Percentiles rank a stretch among this genome's conserved stretches.
Conservation (phyloP, 1,284 basidiomycete species). For the Agaricales sp. region DNA sequence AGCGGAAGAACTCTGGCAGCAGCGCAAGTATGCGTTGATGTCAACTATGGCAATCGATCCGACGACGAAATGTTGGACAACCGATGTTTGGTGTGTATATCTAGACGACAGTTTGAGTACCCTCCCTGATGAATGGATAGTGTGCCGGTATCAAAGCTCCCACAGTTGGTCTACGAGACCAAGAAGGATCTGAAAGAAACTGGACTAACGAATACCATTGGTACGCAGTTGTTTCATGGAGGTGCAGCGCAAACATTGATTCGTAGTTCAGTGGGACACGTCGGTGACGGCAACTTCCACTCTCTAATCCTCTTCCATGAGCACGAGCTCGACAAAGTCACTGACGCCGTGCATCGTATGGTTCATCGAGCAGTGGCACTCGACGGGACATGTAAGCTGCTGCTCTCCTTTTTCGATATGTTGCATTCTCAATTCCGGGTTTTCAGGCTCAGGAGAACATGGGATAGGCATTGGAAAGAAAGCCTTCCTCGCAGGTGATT, state of each 20-base stretch:
- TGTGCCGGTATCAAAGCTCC: constrained; percentile 68
- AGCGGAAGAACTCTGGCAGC: constrained; percentile 79
- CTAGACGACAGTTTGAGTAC: not conserved
- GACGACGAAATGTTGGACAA: constrained; percentile 69
- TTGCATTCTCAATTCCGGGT: constrained; percentile 6
- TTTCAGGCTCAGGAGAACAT: constrained; percentile 41
- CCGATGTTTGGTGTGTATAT: constrained; percentile 63
- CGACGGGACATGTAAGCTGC: constrained; percentile 7
- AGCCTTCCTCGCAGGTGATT: constrained; percentile 38
- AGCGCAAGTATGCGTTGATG: constrained; percentile 78
- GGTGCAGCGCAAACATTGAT: too few species aligned
- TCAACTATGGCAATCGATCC: constrained; percentile 59
- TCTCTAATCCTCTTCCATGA: constrained; percentile 34
- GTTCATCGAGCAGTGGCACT: constrained; percentile 5
- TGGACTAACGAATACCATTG: constrained; percentile 61
- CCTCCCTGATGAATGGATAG: constrained; percentile 30
- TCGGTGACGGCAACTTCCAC: constrained; percentile 35
- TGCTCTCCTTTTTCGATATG: not conserved
- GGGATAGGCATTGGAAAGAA: constrained; percentile 75
- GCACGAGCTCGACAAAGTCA: constrained; percentile 2
- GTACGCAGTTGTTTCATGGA: constrained; percentile 63
- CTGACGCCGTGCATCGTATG: constrained; percentile 5
- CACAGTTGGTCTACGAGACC: constrained; percentile 62
- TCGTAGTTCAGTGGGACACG: constrained; percentile 10
- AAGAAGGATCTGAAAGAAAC: constrained; percentile 61